These are phyloP conservation scores for Microsporum ferrugineum DNA, from an alignment of 2,329 filamentous ascomycete genomes.

Conservation along the genomic window DNA sequence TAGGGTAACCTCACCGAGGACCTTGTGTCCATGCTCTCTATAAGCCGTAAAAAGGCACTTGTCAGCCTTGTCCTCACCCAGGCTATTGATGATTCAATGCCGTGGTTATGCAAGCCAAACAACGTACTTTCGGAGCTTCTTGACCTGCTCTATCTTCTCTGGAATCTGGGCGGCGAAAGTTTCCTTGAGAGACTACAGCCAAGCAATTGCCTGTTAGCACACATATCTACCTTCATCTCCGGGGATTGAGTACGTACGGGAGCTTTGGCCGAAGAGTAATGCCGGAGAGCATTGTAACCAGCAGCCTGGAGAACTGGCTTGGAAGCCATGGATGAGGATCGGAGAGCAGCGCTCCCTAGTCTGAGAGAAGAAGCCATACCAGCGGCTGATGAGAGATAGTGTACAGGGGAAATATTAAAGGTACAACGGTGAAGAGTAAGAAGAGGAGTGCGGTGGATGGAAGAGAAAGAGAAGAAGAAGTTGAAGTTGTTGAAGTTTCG, in stretches of 20 bases:
- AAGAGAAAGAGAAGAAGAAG: neutral
- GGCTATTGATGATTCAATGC: neutral
- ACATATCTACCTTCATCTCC: slow-evolving; percentile 8
- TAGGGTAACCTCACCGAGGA: slow-evolving; percentile 93
- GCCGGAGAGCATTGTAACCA: slow-evolving; percentile 72
- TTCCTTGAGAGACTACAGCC: slow-evolving; percentile 78
- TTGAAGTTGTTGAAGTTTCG: neutral
- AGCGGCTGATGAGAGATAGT: slow-evolving; percentile 13
- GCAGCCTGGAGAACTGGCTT: slow-evolving; percentile 57
- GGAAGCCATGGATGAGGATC: slow-evolving; percentile 56
- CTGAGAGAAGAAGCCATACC: slow-evolving; percentile 72
- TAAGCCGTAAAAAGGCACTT: slow-evolving; percentile 17
- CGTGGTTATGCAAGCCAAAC: neutral
- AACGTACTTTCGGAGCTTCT: slow-evolving; percentile 81
- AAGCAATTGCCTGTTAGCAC: slow-evolving; percentile 13
- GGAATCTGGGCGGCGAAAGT: slow-evolving; percentile 93
- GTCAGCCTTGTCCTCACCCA: neutral
- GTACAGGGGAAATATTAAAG: slow-evolving; percentile 8
- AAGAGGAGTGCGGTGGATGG: neutral
- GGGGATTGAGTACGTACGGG: slow-evolving; percentile 48
- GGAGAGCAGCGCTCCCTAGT: slow-evolving; percentile 69
- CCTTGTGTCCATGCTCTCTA: slow-evolving; percentile 89
- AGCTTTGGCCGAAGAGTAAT: slow-evolving; percentile 79
- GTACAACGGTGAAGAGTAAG: slow-evolving; percentile 1
- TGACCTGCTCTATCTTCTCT: slow-evolving; percentile 97